Base-by-base conservation (phyloP, 2,329 filamentous ascomycete genomes). In the Albophoma yamanashiensis region DNA sequence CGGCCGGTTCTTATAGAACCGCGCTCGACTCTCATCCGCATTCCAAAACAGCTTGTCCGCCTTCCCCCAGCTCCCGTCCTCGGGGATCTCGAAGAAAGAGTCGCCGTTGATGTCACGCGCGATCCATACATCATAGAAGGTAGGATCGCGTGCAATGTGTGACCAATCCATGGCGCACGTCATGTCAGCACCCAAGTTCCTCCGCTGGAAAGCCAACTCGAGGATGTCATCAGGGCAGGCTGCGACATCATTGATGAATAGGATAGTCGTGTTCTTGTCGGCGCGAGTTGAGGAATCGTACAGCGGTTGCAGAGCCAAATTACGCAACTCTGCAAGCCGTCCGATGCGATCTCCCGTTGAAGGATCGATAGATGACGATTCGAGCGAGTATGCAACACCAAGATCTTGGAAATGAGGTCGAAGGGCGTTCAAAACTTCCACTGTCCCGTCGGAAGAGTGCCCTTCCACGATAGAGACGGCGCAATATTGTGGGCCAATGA, bases 131-230 rank as follows among this genome's bases (percentile, higher is more conserved):
- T 85, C 82, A 66, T 84, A 84, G 64, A 85, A 86, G 0, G 75
- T 79, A 0, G 78, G 78, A 2, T 78, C 70, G 0, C 59, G 59
- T 0, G 73, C 76, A 4, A 73, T 68, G 55, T 77, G 78, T 0
- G 74, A 78, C 82, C 82, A 86, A 67, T 86, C 83, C 76, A 86
- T 79, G 6, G 74, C 81, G 64, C 82, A 87, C 0, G 77, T 79
- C 78, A 84, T 83, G 66, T 82, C 78, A 9, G 82, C 82, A 2
- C 67, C 69, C 47, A 80, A 79, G 4, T 63, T 64, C 8, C 60
- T 64, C 27, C 73, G 76, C 67, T 85, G 82, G 63, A 80, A 74
- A 0, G 79, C 65, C 1, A 86, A 71, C 67, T 86, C 83, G 5
- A 87, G 72, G 17, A 86, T 76, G 62, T 86, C 82, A 43, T 85